These are phyloP conservation scores for Funneliformis mosseae DNA, from an alignment of 192 early-diverging fungal genomes.

Conservation along the genomic window DNA sequence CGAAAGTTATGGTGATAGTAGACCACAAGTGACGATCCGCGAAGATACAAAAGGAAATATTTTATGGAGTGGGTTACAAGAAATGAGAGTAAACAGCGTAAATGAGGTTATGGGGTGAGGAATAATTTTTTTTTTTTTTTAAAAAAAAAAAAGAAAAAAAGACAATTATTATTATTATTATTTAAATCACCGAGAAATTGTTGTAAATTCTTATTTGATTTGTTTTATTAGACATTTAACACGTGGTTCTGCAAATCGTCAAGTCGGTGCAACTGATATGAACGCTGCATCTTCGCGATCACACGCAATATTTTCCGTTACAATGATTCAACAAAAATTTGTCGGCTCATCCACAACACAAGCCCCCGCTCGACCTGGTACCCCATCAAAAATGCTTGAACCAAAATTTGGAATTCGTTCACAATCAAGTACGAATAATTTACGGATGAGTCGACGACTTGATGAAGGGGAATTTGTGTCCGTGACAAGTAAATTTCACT, in stretches of 20 bases:
- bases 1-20: constrained; percentile 52
- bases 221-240: constrained; percentile 53
- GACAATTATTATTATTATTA: too few species aligned
- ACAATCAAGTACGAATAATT: constrained; percentile 10
- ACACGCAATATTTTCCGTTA: constrained; percentile 96
- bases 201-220: constrained; percentile 1
- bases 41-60: constrained; percentile 90
- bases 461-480: constrained; percentile 62
- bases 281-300: constrained; percentile 95
- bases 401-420: constrained; percentile 23
- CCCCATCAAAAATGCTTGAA: constrained; percentile 12
- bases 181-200: neutral
- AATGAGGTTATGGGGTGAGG: constrained; percentile 72
- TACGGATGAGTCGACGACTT: constrained; percentile 17
- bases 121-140: neutral
- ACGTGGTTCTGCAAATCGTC: constrained; percentile 75
- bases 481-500: constrained; percentile 91
- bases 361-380: constrained; percentile 22
- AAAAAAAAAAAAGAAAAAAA: constrained; percentile 6
- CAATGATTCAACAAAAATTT: constrained; percentile 77
- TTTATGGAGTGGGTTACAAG: constrained; percentile 81
- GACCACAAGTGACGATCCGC: constrained; percentile 71
- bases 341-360: constrained; percentile 37
- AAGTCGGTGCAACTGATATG: constrained; percentile 95
- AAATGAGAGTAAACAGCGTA: constrained; percentile 68